phyloP scores from a whole-genome alignment of 345 rosid genomes.

The Psidium friedrichsthalianum region DNA sequence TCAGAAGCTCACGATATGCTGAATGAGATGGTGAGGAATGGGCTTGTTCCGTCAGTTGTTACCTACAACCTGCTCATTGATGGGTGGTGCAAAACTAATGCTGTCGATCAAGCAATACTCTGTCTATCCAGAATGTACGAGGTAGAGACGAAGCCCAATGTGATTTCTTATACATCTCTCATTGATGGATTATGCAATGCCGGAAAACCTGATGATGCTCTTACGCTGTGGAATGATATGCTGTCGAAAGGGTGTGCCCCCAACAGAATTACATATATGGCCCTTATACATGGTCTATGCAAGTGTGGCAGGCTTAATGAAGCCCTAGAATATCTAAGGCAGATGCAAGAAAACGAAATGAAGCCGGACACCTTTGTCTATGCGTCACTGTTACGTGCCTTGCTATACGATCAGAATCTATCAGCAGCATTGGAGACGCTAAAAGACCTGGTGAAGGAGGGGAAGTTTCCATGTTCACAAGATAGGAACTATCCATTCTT shows the following conservation, averaged over 20 bases:
- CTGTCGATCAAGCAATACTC: constrained; percentile 38
- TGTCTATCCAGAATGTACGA: constrained; percentile 45
- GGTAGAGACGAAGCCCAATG: constrained; percentile 54
- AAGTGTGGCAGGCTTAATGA: constrained; percentile 48
- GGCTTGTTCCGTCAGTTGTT: constrained; percentile 62
- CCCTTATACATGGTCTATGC: constrained; percentile 70
- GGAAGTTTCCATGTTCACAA: constrained; percentile 29
- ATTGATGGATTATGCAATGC: constrained; percentile 57
- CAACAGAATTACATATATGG: constrained; percentile 50
- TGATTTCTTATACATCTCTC: constrained; percentile 59
- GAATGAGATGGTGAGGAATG: constrained; percentile 52
- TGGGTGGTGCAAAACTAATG: constrained; percentile 73
- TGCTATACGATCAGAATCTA: constrained; percentile 29
- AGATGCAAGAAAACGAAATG: constrained; percentile 57
- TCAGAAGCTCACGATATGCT: constrained; percentile 47
- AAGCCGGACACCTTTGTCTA: constrained; percentile 57
- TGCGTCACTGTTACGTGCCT: constrained; percentile 34
- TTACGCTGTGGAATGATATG: constrained; percentile 68
- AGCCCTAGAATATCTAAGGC: constrained; percentile 44
- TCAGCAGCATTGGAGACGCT: constrained; percentile 43
- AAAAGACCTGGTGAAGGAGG: constrained; percentile 46
- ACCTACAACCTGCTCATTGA: constrained; percentile 70
- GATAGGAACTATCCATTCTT: constrained; percentile 36
- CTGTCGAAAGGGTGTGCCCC: constrained; percentile 34
- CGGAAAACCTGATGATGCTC: constrained; percentile 69